Base-by-base conservation (phyloP, 164 flowering plant genomes). In the Sedum album region DNA sequence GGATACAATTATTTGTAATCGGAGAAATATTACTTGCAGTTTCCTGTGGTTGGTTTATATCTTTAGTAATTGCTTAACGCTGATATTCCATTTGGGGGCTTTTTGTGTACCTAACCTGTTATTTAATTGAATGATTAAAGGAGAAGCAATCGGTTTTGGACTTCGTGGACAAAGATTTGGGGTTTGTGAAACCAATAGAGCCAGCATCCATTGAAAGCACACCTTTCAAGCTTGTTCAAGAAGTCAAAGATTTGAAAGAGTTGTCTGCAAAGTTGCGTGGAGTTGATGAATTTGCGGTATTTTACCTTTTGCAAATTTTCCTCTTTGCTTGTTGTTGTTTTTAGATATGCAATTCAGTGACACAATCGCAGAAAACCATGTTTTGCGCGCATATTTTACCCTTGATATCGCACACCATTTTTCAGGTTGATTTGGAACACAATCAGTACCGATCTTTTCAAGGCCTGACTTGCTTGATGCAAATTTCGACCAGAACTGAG, bases 381-480 rank as follows among this genome's bases (percentile, higher is more conserved):
- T 60, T 25, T 30, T 69, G 18, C 23, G 28, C 49, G 25, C 9
- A 53, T 33, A 28, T 4, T 42, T 60, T 23, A 33, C 20, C 28
- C 31, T 30, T 28, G 3, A 2, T 57, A 28, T 57, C 62, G 28
- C 28, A 1, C 6, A 9, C n/a, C n/a, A 57, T 13, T 61, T 14
- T 77, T 10, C 72, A 90, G 97, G 94, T 92, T 79, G 99, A 95
- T 76, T 76, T 95, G 87, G 99, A 95, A 78, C 98, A 95, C 72
- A 92, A 95, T 74, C 95, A 88, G 23, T 95, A 92, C 76, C 84
- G 99, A 38, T 86, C 97, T 66, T 95, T 92, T 75, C 98, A 92
- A 88, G 99, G 99, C 20, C 26, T 95, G 79, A 95, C 99, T 64
- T 92, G 97, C 84, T 79, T 95, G 87, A 95, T 95, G 93, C 98